Conservation (phyloP, 208 protist genomes). For the Blechomonas ayalai region DNA sequence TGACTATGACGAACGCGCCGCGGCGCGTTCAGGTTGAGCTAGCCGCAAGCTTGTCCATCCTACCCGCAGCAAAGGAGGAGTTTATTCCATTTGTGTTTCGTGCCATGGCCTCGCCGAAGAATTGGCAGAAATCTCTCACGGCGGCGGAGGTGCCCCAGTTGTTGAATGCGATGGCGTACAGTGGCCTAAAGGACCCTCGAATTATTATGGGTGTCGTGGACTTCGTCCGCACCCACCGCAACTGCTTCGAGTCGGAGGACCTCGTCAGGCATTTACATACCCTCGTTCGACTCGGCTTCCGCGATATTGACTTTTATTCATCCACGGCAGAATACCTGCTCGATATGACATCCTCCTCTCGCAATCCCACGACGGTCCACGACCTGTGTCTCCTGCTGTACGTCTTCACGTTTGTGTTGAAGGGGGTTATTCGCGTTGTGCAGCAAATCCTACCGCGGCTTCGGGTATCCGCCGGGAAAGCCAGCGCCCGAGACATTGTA, state of each 20-base stretch:
- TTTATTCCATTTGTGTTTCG: slow-evolving; percentile 53
- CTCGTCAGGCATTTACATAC: slow-evolving; percentile 45
- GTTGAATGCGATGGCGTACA: slow-evolving; percentile 40
- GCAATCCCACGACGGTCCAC: slow-evolving; percentile 39
- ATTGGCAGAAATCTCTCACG: slow-evolving; percentile 35
- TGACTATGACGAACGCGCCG: slow-evolving; percentile 45
- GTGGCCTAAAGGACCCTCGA: slow-evolving; percentile 19
- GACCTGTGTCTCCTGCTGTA: slow-evolving; percentile 76
- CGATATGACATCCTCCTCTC: slow-evolving; percentile 5
- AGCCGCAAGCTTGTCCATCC: slow-evolving; percentile 30
- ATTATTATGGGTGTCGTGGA: slow-evolving; percentile 52
- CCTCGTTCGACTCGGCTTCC: slow-evolving; percentile 51
- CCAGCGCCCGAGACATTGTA: slow-evolving; percentile 56
- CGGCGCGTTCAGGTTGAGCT: slow-evolving; percentile 49
- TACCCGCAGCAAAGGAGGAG: slow-evolving; percentile 26
- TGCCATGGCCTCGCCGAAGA: slow-evolving; percentile 31
- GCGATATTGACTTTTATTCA: slow-evolving; percentile 71
- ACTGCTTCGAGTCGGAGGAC: slow-evolving; percentile 31
- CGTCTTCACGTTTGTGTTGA: slow-evolving; percentile 73
- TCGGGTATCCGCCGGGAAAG: slow-evolving; percentile 40
- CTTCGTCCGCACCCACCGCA: slow-evolving; percentile 31
- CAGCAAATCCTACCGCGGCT: slow-evolving; percentile 76
- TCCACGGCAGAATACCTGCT: slow-evolving; percentile 49
- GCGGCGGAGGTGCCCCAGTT: slow-evolving; percentile 35
- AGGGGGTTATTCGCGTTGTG: slow-evolving; percentile 70